Evolutionary conservation across 2,329 filamentous ascomycete genomes (phyloP), one percentile per base, ranked within the genome.

Genomic region (Penicillium sp.): DNA sequence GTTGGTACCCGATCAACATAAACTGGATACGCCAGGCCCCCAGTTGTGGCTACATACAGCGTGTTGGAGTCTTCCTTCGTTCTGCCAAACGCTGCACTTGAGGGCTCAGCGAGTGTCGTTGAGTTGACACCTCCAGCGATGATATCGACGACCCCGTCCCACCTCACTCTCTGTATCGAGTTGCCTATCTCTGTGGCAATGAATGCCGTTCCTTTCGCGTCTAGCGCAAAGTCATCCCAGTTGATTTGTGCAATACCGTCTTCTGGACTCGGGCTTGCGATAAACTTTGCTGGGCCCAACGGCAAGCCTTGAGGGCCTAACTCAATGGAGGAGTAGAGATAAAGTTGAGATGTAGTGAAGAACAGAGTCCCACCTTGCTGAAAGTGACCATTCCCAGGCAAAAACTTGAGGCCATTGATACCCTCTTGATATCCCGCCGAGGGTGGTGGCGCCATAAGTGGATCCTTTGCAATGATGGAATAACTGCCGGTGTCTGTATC

Each of bases 331-430:
- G n/a, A 45, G 40, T 45, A 45, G n/a, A 45, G 40, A 23, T 45
- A 45, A 14, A 5, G n/a, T 23, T 23, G n/a, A 30, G 26, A 30
- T 30, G 26, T 30, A 30, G 26, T 30, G 9, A 30, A 30, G 21
- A 45, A 45, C 40, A 45, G 14, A 30, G 26, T 30, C 26, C 26
- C 26, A 5, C 26, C 26, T 30, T 30, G 26, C 26, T 5, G n/a
- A n/a, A n/a, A n/a, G n/a, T n/a, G n/a, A n/a, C n/a, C 9, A 30
- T 30, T 30, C 26, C 26, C 9, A 30, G 26, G 26, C 26, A 30
- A 30, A 30, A 30, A 30, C n/a, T 45, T 18, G 40, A 58, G 20
- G 3, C 56, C 56, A 30, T 58, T 58, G 51, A 58, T 56, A 18
- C 56, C 56, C 23, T 55, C 24, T 26, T 28, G 24, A 23, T 20